These are phyloP conservation scores for Cucumis cinereus DNA, from an alignment of 306 rosid species.

Conservation along the genomic window DNA sequence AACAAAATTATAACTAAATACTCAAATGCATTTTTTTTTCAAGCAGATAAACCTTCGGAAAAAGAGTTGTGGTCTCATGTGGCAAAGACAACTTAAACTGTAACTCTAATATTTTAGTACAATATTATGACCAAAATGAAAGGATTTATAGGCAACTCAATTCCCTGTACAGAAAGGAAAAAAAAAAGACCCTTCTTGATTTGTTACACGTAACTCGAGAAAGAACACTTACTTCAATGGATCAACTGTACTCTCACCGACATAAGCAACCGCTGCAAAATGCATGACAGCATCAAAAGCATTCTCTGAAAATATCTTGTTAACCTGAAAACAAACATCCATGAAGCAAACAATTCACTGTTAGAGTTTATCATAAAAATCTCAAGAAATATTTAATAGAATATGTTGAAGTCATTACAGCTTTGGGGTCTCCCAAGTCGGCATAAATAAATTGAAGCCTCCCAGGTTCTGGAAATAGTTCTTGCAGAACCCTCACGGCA, in stretches of 20 bases:
- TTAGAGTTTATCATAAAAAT: background rate
- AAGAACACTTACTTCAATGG: constrained; percentile 74
- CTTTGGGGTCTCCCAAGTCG: constrained; percentile 72
- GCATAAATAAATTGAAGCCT: constrained; percentile 92
- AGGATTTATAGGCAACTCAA: no score
- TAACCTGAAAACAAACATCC: constrained; percentile 47
- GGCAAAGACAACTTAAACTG: background rate
- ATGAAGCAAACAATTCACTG: background rate
- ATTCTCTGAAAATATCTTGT: constrained; percentile 80
- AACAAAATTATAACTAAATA: background rate
- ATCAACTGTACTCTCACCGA: constrained; percentile 88
- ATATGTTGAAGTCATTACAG: constrained; percentile 34
- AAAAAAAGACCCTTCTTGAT: no score
- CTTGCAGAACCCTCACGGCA: constrained; percentile 77
- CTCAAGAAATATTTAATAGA: background rate
- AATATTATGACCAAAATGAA: background rate
- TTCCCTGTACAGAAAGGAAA: no score
- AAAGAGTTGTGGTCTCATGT: background rate
- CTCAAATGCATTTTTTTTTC: constrained; percentile 15
- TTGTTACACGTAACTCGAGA: no score
- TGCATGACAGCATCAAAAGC: constrained; percentile 98
- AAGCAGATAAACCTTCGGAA: background rate
- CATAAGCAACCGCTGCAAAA: constrained; percentile 98
- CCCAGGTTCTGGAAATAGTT: constrained; percentile 69
- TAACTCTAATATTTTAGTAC: background rate